Conservation (phyloP, 1,139 yeast genomes). For the Sugiyamaella japonica region DNA sequence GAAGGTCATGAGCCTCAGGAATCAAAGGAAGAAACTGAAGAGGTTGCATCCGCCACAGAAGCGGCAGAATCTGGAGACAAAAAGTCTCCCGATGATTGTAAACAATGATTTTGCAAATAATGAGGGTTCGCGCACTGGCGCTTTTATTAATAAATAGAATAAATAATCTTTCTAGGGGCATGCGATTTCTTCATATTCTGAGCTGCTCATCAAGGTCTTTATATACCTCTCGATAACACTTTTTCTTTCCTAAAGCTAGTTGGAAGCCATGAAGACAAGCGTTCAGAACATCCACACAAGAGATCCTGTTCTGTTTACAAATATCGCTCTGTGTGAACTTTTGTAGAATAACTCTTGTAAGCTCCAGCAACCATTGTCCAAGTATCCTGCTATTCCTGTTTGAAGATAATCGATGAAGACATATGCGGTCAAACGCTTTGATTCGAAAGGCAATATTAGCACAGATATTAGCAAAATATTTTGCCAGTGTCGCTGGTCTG, state of each 20-base stretch:
- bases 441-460: conserved; percentile 9
- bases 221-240: neutral
- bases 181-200: neutral
- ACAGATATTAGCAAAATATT: conserved; percentile 5
- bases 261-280: conserved; percentile 5
- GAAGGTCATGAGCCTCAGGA: neutral
- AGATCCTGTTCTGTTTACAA: neutral
- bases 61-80: neutral
- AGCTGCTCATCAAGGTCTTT: conserved; percentile 5
- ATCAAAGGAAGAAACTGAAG: neutral
- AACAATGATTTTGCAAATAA: no score
- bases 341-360: neutral
- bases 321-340: neutral
- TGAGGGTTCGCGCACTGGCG: no score
- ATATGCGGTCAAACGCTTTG: conserved; percentile 1
- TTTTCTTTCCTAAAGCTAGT: neutral
- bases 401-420: conserved; percentile 5
- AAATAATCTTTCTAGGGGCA: neutral
- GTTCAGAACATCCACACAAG: conserved; percentile 2
- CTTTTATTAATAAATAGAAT: neutral
- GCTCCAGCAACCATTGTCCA: neutral
- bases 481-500: neutral
- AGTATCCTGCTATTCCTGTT: neutral
- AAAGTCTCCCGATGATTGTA: neutral
- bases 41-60: no score